Evolutionary conservation across 306 rosid species (phyloP).

Genomic region (Cajanus cajan): DNA sequence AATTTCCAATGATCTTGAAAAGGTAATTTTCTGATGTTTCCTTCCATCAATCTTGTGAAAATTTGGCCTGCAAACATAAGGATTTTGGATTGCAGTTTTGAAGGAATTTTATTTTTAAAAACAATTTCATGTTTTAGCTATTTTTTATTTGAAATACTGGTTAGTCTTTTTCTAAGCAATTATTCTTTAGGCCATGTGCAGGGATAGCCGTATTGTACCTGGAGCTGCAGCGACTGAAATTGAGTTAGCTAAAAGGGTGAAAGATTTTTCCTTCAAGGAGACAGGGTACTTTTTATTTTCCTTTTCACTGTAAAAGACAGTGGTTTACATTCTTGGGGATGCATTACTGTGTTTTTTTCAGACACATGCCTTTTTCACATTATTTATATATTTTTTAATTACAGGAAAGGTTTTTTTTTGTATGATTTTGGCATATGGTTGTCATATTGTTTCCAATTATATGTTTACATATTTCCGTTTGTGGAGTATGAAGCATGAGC

Average conservation of each 20-base stretch:
- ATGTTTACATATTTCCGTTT: background rate
- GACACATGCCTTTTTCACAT: background rate
- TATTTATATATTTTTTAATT: background rate
- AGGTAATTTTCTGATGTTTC: background rate
- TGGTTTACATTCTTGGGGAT: background rate
- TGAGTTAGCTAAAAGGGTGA: slow-evolving; percentile 81
- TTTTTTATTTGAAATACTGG: background rate
- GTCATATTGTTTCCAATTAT: background rate
- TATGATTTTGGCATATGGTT: background rate
- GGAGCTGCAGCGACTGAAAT: slow-evolving; percentile 97
- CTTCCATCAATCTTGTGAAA: background rate
- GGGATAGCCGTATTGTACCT: slow-evolving; percentile 87
- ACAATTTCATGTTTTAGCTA: background rate
- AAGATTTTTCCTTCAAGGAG: slow-evolving; percentile 86
- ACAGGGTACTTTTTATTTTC: slow-evolving; percentile 59
- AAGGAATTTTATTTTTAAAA: background rate
- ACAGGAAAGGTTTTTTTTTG: background rate
- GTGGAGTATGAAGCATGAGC: too few relatives aligned
- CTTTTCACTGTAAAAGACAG: background rate
- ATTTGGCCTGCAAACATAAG: background rate
- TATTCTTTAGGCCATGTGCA: slow-evolving; percentile 79
- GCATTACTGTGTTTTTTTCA: background rate
- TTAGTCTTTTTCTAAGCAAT: slow-evolving; percentile 19
- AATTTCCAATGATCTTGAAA: slow-evolving; percentile 1
- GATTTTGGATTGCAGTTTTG: slow-evolving; percentile 6